Evolutionary conservation across 2,329 filamentous ascomycete species (phyloP).

Genomic region (Fonsecaea pedrosoi): DNA sequence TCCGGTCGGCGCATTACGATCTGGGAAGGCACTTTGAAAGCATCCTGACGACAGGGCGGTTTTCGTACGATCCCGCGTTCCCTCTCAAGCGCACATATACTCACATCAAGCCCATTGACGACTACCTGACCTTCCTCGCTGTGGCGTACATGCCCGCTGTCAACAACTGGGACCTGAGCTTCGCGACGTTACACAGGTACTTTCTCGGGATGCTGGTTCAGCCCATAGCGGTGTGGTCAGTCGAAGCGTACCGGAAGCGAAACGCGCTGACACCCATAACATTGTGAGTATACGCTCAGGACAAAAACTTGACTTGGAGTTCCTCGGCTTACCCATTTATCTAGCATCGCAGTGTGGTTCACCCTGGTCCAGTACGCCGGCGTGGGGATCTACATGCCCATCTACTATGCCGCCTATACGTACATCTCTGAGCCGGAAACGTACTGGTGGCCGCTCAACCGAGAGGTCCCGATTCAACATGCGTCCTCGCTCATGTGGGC

Average conservation of each 20-base stretch:
- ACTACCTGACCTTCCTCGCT: slow-evolving; percentile 13
- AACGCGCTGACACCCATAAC: slow-evolving; percentile 13
- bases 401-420: slow-evolving; percentile 18
- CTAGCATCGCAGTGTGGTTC: slow-evolving; percentile 21
- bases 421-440: slow-evolving; percentile 16
- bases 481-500: slow-evolving; percentile 7
- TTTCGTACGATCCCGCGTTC: slow-evolving; percentile 9
- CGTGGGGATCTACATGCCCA: slow-evolving; percentile 17
- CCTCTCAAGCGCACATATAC: slow-evolving; percentile 21
- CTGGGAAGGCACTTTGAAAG: slow-evolving; percentile 8
- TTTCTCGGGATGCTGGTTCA: slow-evolving; percentile 21
- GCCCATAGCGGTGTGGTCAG: slow-evolving; percentile 13
- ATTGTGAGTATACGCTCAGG: slow-evolving; percentile 18
- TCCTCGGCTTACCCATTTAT: not conserved
- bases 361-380: slow-evolving; percentile 11
- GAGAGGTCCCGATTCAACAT: slow-evolving; percentile 16
- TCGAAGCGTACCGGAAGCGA: slow-evolving; percentile 17
- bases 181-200: slow-evolving; percentile 10
- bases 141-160: slow-evolving; percentile 17
- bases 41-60: slow-evolving; percentile 11
- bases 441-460: slow-evolving; percentile 20
- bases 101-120: slow-evolving; percentile 7
- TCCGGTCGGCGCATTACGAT: slow-evolving; percentile 17
- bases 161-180: slow-evolving; percentile 19
- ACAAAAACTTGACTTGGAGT: not conserved